Evolutionary conservation across 768 basidiomycete species (phyloP).

Genomic region (Lactarius sp.): DNA sequence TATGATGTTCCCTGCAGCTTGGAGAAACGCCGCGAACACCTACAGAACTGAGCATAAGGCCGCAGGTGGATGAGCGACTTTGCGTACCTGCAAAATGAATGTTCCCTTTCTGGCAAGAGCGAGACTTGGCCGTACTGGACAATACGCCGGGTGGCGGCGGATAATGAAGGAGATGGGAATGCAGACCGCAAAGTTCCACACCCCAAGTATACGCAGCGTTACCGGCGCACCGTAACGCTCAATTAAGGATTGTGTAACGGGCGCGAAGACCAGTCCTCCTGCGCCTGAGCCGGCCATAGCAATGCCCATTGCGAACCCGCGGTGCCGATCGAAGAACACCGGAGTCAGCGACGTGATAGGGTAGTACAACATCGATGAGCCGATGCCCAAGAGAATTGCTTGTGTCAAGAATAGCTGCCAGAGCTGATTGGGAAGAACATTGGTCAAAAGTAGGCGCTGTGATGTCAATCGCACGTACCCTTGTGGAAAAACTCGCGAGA

Average conservation of each 20-base stretch:
- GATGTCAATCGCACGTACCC: conserved; percentile 25
- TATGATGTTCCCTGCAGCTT: conserved; percentile 43
- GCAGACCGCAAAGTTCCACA: conserved; percentile 39
- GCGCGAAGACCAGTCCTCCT: conserved; percentile 43
- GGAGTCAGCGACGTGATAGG: conserved; percentile 42
- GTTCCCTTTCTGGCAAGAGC: conserved; percentile 38
- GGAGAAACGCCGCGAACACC: conserved; percentile 40
- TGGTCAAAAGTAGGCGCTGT: background rate
- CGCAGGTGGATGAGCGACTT: background rate
- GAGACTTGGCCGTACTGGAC: conserved; percentile 33
- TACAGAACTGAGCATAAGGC: conserved; percentile 17
- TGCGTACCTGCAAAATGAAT: conserved; percentile 38
- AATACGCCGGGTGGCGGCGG: conserved; percentile 28
- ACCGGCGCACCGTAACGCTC: conserved; percentile 35
- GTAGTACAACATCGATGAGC: conserved; percentile 42
- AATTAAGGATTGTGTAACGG: conserved; percentile 36
- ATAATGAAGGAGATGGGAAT: conserved; percentile 38
- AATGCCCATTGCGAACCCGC: conserved; percentile 43
- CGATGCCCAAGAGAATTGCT: conserved; percentile 40
- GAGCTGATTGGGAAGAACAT: conserved; percentile 29
- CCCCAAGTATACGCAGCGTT: conserved; percentile 38
- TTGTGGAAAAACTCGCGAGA: conserved; percentile 38
- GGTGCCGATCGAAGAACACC: conserved; percentile 40
- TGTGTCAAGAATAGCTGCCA: conserved; percentile 44
- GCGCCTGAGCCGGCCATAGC: conserved; percentile 40